Evolutionary conservation across 169 alveolate genomes (phyloP), one percentile per base, ranked within the genome.

Genomic region (Eimeria necatrix): DNA sequence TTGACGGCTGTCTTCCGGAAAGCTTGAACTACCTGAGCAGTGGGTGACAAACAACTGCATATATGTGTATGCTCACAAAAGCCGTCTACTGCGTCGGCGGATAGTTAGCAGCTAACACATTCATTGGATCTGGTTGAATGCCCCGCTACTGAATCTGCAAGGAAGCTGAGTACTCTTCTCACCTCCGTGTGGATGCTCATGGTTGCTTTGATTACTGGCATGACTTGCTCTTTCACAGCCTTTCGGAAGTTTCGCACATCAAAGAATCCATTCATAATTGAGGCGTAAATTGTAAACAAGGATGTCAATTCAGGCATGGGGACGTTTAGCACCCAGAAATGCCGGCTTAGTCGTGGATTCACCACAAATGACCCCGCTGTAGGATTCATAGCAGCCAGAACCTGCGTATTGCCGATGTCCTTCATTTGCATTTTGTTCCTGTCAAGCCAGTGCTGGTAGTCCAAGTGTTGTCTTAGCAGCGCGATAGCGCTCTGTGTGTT

Each of bases 1-100:
- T 99, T 98, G 61, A 97, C 98, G 91, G 99, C 99, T 53, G 99
- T 98, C 97, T 98, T 98, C 95, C 99, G 97, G 98, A 99, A 99
- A 70, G 95, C 86, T 84, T 92, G 76, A 49, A 86, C 88, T 91
- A 95, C 95, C 95, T 91, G 86, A 56, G 95, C 49, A 14, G 5
- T 73, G 0, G 68, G 12, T 56, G 53, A 16, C 49, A 53, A 26
- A n/a, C 51, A 22, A 49, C 71, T 60, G n/a, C 26, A 80, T 48
- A 53, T 52, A 51, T 52, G 48, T 0, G 71, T 8, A 4, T 52
- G 49, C 53, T 81, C 24, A 18, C 41, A 32, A 32, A 49, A 0
- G 46, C 46, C 41, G 41, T 32, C 41, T 32, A 32, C 41, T 32
- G 0, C 41, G 0, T 32, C 41, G 3, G 41, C 41, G 2, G 41